A percentile compares a stretch with the other conserved stretches of the same genome.
Conservation (phyloP, 2,329 filamentous ascomycete species). For the Aspergillus puulaauensis region DNA sequence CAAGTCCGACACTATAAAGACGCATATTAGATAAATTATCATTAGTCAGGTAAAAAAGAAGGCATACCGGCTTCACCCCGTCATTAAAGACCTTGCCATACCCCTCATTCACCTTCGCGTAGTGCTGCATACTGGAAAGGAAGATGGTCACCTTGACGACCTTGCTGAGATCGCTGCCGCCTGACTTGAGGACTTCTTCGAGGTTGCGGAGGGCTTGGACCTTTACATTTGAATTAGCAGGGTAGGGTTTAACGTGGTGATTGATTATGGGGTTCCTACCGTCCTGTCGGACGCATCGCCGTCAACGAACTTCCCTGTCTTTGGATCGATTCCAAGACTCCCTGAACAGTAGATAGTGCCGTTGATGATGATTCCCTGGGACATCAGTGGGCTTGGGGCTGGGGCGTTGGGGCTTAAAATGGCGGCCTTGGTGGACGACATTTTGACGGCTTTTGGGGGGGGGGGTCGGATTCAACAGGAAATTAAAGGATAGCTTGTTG, state of each 20-base stretch:
- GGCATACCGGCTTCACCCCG: constrained; percentile 13
- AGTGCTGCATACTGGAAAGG: constrained; percentile 17
- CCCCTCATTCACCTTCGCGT: constrained; percentile 18
- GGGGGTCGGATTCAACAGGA: no score
- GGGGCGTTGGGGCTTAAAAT: constrained; percentile 17
- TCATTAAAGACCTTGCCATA: constrained; percentile 8
- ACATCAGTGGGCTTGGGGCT: constrained; percentile 22
- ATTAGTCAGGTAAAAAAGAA: not conserved
- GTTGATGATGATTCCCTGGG: constrained; percentile 26
- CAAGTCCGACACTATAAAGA: constrained; percentile 12
- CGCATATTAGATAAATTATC: not conserved
- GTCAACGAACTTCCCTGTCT: constrained; percentile 21
- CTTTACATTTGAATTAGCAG: not conserved
- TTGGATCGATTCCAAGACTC: constrained; percentile 23
- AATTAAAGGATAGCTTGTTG: no score
- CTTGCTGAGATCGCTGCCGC: constrained; percentile 13
- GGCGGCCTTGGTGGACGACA: constrained; percentile 3
- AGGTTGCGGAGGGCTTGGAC: constrained; percentile 10
- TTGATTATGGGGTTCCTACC: constrained; percentile 14
- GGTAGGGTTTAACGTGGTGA: not conserved
- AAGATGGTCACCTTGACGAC: constrained; percentile 22
- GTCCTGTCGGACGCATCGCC: constrained; percentile 25
- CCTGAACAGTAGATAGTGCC: constrained; percentile 27
- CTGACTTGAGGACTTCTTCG: constrained; percentile 13
- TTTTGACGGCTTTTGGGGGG: not conserved